Evolutionary conservation across 306 rosid genomes (phyloP), one percentile per base, ranked within the genome.

Genomic region (Corylus avellana): DNA sequence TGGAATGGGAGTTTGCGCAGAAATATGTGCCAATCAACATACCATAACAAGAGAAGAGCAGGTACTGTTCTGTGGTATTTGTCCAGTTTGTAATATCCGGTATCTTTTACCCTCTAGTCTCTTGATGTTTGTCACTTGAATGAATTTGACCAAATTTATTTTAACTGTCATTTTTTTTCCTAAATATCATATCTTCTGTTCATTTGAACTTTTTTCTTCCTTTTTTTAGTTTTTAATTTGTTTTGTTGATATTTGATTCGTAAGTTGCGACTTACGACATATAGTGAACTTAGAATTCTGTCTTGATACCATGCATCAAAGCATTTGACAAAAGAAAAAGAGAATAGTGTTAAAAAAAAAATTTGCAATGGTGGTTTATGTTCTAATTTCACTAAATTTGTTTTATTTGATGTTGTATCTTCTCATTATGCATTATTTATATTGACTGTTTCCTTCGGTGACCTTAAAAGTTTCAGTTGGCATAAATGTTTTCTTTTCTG

Each of bases 1-100:
- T 57, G 88, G 93, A 48, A 94, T 94, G 97, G 97, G 97, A 81
- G 88, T 80, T 81, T 94, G 98, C 83, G 98, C 81, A 16, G 98
- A 94, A 82, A 49, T 94, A 50, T 94, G 98, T 78, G 97, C 98
- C 74, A 88, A 88, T 39, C 83, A 79, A 53, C 88, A 88, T 84
- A 67, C 64, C 79, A 87, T 94, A 73, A 84, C 92, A 73, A 91
- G 97, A 85, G 93, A 91, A 85, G 91, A 91, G 77, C 98, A 94
- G 97, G 97, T 94, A 84, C 44, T 57, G 72, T 70, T 89, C 79
- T 72, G 70, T 54, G 48, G 48, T 32, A 56, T 75, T 48, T 68
- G 69, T 53, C 61, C 39, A 63, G 18, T 78, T 74, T 42, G 54
- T 69, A 66, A 46, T 77, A 75, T 79, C 18, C 49, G 3, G 18